Percentiles rank a stretch among this genome's conserved stretches.
These are phyloP conservation scores for Phanerochaete sordida DNA, from an alignment of 768 basidiomycete genomes.

Conservation along the genomic window DNA sequence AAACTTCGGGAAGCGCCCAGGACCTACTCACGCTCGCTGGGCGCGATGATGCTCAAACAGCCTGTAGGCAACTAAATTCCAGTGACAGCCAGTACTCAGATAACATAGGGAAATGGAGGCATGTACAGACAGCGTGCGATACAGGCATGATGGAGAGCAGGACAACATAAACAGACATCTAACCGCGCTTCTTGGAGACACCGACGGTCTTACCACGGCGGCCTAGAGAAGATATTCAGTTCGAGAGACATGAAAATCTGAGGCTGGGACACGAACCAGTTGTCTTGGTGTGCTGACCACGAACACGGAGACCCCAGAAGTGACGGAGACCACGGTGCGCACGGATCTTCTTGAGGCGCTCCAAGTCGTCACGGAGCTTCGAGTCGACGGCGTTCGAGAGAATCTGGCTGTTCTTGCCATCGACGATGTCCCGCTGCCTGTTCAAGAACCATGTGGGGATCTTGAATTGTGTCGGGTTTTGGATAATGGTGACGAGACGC, in stretches of 20 bases:
- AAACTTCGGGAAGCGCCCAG: neutral
- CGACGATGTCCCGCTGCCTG: constrained; percentile 97
- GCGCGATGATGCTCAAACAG: neutral
- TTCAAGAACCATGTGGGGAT: constrained; percentile 99
- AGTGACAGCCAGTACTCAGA: neutral
- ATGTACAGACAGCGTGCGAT: constrained; percentile 1
- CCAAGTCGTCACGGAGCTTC: constrained; percentile 96
- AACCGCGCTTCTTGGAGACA: constrained; percentile 88
- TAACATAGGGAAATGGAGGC: constrained; percentile 2
- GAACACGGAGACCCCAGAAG: constrained; percentile 91
- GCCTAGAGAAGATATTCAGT: constrained; percentile 41
- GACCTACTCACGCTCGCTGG: neutral
- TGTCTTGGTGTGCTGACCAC: constrained; percentile 99
- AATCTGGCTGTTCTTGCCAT: constrained; percentile 95
- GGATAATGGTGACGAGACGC: constrained; percentile 98
- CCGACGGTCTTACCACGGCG: constrained; percentile 95
- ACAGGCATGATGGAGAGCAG: neutral
- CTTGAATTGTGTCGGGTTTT: constrained; percentile 99
- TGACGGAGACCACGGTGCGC: constrained; percentile 93
- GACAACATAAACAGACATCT: constrained; percentile 18
- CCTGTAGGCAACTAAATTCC: neutral
- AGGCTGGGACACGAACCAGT: constrained; percentile 58
- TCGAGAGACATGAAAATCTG: neutral
- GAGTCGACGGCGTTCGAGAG: constrained; percentile 97
- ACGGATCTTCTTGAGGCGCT: constrained; percentile 98